Percentiles rank a stretch among this genome's conserved stretches.
phyloP scores from a whole-genome alignment of 1,139 yeast genomes.

The Sugiyamaella novakii region DNA sequence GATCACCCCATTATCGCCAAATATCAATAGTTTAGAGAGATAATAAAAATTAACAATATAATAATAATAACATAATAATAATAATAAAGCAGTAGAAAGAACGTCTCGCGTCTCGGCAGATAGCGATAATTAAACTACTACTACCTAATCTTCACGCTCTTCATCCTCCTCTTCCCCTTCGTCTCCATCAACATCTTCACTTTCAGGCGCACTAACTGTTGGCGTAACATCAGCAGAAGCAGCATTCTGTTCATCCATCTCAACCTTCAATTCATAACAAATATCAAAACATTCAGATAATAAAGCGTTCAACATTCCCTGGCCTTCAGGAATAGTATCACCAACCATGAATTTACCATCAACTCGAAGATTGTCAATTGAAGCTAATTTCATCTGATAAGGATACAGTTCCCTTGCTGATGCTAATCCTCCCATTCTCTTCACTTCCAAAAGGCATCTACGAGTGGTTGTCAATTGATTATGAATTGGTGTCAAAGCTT shows the following conservation, averaged over 20 bases:
- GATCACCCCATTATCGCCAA: too few species aligned
- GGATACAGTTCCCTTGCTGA: conserved; percentile 89
- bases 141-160: neutral
- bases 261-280: conserved; percentile 84
- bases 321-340: conserved; percentile 93
- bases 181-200: conserved; percentile 15
- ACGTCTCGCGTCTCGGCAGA: too few species aligned
- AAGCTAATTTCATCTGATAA: conserved; percentile 89
- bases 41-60: too few species aligned
- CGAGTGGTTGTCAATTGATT: conserved; percentile 91
- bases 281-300: conserved; percentile 94
- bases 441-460: conserved; percentile 83
- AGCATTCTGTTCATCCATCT: conserved; percentile 69
- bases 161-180: conserved; percentile 1
- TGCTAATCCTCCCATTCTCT: conserved; percentile 88
- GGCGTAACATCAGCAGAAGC: conserved; percentile 17
- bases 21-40: too few species aligned
- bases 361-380: conserved; percentile 77
- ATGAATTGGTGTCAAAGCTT: conserved; percentile 87
- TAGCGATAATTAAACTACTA: too few species aligned
- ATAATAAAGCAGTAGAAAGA: too few species aligned
- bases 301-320: conserved; percentile 86
- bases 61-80: conserved; percentile 10
- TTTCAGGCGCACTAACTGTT: conserved; percentile 10
- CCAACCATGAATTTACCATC: conserved; percentile 93